These are phyloP conservation scores for Solanum hybrid DNA, from an alignment of 305 asterid genomes.

Conservation along the genomic window DNA sequence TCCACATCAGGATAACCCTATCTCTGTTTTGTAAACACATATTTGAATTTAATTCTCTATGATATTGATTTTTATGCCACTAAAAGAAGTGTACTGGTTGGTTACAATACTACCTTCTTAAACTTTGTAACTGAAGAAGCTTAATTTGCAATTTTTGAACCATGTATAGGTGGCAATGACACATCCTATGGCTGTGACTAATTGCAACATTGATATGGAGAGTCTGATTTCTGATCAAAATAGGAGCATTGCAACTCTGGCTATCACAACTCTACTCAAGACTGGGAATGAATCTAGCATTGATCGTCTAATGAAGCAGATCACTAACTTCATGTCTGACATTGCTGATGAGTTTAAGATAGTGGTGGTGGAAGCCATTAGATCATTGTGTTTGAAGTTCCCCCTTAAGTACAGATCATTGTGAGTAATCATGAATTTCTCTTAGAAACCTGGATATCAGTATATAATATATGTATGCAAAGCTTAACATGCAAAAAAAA, in stretches of 20 bases:
- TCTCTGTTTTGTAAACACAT: background rate
- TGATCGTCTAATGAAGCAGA: conserved; percentile 96
- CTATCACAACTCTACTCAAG: conserved; percentile 92
- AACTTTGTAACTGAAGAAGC: background rate
- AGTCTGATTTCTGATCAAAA: conserved; percentile 97
- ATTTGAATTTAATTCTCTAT: background rate
- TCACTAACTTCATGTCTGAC: conserved; percentile 96
- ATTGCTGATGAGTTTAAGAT: conserved; percentile 99
- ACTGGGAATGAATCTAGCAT: conserved; percentile 97
- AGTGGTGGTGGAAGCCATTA: conserved; percentile 97
- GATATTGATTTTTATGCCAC: background rate
- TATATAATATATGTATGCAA: background rate
- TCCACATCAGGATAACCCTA: background rate
- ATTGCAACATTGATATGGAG: conserved; percentile 97
- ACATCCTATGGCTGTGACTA: conserved; percentile 96
- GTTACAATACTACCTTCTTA: background rate
- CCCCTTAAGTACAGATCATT: conserved; percentile 96
- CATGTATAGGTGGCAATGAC: conserved; percentile 92
- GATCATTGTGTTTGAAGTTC: conserved; percentile 93
- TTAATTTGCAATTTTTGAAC: background rate
- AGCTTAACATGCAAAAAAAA: background rate
- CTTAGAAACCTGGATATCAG: background rate
- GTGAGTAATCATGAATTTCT: conserved; percentile 45
- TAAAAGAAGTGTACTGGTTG: background rate
- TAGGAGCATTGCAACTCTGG: conserved; percentile 99